Base-by-base conservation (phyloP, 345 rosid genomes). In the Moringa oleifera region DNA sequence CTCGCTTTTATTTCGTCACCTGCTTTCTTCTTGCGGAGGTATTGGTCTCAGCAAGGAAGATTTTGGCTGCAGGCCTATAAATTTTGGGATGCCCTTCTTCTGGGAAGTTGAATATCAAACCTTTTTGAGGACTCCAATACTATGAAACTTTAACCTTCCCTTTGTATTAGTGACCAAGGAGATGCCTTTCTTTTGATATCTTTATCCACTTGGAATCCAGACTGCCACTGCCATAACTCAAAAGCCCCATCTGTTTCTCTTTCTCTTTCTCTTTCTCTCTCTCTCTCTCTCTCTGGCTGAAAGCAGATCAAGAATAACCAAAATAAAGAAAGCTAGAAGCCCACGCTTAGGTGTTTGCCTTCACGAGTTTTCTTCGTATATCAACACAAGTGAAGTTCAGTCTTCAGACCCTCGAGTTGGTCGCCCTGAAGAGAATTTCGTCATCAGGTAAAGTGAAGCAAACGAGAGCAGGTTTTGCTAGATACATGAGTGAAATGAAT, bases 201-300 rank as follows among this genome's bases (percentile, higher is more conserved):
- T 60, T 60, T 63, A 47, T 69, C 67, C 58, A 23, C 53, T 51
- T 66, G 75, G 71, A 72, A 66, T 69, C 71, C 58, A 67, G 65
- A 70, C 37, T 33, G 37, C 47, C 33, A 7, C 57, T 41, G 18
- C 71, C 71, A 59, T 57, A 37, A 25, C 66, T 18, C 46, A 31
- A 55, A 69, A 23, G 13, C 53, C n/a, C 49, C 46, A 16, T 57
- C 62, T 63, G 33, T 58, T 47, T 41, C 47, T 45, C 23, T 72
- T 11, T 33, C 37, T 33, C 37, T 33, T 11, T 33, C 37, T 33
- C 37, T 33, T 11, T 33, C 37, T 33, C 37, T 33, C 37, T 33
- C 37, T 33, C 37, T 33, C 46, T 58, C 52, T 41, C 47, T 45
- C 23, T 72, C 52, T 65, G 10, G 47, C 21, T 65, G 49, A 58